These are phyloP conservation scores for Tolypocladium album DNA, from an alignment of 2,329 filamentous ascomycete genomes.

Conservation along the genomic window DNA sequence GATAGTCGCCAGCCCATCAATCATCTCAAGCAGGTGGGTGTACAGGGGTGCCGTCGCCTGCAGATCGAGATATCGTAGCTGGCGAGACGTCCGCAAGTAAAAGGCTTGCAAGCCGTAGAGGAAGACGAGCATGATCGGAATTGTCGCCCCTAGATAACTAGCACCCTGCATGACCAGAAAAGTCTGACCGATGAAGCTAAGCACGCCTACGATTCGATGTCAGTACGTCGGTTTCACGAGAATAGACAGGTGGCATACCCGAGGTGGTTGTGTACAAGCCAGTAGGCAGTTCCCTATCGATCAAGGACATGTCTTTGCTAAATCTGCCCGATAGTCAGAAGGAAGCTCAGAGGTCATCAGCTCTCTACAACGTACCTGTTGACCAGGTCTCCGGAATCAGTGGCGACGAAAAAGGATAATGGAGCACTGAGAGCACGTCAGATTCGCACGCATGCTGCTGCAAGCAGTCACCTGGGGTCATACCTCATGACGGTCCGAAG, in stretches of 20 bases:
- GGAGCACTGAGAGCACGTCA: neutral
- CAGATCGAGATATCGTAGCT: conserved; percentile 24
- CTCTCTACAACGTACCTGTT: neutral
- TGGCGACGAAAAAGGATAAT: conserved; percentile 1
- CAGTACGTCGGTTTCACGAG: neutral
- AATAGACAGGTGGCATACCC: neutral
- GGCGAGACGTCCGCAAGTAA: conserved; percentile 23
- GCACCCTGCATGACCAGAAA: conserved; percentile 9
- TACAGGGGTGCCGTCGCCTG: conserved; percentile 24
- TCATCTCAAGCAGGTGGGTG: conserved; percentile 28
- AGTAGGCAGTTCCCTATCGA: neutral
- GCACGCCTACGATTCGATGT: neutral
- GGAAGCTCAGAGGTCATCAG: neutral
- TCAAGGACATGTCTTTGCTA: conserved; percentile 1
- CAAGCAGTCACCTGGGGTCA: neutral
- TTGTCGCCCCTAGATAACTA: conserved; percentile 27
- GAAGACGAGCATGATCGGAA: conserved; percentile 23
- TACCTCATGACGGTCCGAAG: conserved; percentile 2
- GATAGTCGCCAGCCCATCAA: conserved; percentile 35
- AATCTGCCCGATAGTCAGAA: neutral
- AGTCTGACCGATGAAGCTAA: neutral
- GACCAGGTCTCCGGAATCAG: neutral
- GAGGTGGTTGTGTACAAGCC: neutral
- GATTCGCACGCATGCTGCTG: neutral
- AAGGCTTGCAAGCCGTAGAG: conserved; percentile 13